These are phyloP conservation scores for Pythium scleroteichum DNA, from an alignment of 352 stramenopile species.

Conservation along the genomic window DNA sequence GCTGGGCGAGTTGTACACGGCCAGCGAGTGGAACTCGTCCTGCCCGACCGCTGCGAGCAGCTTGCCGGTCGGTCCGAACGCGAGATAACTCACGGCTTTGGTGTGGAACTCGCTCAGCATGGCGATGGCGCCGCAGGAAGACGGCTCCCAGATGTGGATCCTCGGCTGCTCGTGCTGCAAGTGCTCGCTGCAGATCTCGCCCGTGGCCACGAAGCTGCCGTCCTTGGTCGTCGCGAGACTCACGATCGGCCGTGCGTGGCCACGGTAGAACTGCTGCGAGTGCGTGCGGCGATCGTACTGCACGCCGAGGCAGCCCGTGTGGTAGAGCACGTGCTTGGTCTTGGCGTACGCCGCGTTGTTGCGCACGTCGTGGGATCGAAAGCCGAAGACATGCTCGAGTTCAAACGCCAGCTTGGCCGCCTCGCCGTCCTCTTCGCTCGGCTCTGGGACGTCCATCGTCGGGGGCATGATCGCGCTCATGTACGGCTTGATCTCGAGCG, in stretches of 20 bases:
- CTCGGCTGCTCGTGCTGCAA: constrained; percentile 54
- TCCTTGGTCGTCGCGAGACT: constrained; percentile 47
- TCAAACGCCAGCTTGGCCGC: constrained; percentile 42
- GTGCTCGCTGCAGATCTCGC: constrained; percentile 66
- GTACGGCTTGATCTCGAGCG: constrained; percentile 63
- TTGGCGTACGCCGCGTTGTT: constrained; percentile 64
- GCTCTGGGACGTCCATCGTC: constrained; percentile 35
- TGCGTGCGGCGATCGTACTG: constrained; percentile 79
- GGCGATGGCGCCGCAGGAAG: constrained; percentile 46
- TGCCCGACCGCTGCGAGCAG: constrained; percentile 66
- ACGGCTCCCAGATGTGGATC: constrained; percentile 77
- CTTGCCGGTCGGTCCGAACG: constrained; percentile 47
- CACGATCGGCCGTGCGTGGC: constrained; percentile 59
- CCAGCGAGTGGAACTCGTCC: constrained; percentile 75
- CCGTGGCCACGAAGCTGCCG: constrained; percentile 64
- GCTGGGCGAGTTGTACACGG: constrained; percentile 60
- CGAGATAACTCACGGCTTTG: constrained; percentile 66
- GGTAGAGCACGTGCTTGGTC: constrained; percentile 65
- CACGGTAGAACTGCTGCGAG: constrained; percentile 62
- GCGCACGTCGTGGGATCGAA: constrained; percentile 55
- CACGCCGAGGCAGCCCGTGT: constrained; percentile 58
- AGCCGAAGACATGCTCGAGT: constrained; percentile 70
- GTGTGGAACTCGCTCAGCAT: constrained; percentile 65
- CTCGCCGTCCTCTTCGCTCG: constrained; percentile 38
- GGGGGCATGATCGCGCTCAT: constrained; percentile 64